Evolutionary conservation across 192 early-diverging fungal species (phyloP).

Genomic region (Coemansia guatemalensis): DNA sequence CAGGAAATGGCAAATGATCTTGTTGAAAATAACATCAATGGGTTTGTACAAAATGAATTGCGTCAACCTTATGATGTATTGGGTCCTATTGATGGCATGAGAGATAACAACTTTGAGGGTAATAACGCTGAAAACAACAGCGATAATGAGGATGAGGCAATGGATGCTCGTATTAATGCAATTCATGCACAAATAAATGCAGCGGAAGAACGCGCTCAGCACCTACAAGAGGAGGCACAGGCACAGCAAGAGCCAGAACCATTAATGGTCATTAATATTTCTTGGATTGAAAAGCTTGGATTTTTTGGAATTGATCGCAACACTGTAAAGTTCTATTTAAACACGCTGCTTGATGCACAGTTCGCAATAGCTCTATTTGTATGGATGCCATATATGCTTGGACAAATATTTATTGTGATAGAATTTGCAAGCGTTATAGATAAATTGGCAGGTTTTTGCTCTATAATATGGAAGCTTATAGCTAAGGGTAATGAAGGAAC

Average conservation of each 20-base stretch:
- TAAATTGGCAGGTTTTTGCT: not conserved
- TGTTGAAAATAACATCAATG: no score
- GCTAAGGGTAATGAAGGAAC: not conserved
- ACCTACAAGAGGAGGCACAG: not conserved
- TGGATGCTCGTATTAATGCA: not conserved
- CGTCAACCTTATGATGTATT: no score
- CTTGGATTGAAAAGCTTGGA: conserved; percentile 1
- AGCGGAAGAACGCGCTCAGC: not conserved
- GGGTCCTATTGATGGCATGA: no score
- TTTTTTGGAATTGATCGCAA: not conserved
- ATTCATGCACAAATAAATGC: not conserved
- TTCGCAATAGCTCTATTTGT: not conserved
- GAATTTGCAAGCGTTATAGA: not conserved
- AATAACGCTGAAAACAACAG: not conserved
- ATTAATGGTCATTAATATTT: conserved; percentile 1
- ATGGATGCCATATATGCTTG: conserved; percentile 3
- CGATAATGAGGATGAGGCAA: not conserved
- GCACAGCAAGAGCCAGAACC: not conserved
- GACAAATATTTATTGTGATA: not conserved
- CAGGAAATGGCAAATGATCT: not conserved
- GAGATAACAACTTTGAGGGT: not conserved
- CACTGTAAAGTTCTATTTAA: conserved; percentile 4
- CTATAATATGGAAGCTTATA: not conserved
- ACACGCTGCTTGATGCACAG: not conserved
- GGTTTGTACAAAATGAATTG: no score